These are phyloP conservation scores for Populus trichocarpa DNA, from an alignment of 441 rosid species.

Conservation along the genomic window DNA sequence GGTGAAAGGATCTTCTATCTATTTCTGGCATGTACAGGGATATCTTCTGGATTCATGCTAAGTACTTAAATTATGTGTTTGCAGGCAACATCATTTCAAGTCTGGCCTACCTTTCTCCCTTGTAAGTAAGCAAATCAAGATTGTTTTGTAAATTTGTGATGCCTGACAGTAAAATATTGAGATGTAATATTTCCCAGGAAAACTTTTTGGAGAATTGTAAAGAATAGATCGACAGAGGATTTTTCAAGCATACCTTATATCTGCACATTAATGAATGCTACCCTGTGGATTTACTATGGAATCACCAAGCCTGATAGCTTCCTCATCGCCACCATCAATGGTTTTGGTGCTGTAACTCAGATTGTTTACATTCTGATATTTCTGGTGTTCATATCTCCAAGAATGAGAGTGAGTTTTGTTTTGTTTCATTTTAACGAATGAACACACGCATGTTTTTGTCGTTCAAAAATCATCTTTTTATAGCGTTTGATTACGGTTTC, in stretches of 20 bases:
- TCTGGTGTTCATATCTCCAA: constrained; percentile 24
- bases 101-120: constrained; percentile 45
- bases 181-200: constrained; percentile 21
- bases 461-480: not conserved
- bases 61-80: not conserved
- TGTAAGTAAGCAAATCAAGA: constrained; percentile 33
- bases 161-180: not conserved
- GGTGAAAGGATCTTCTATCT: too few relatives aligned
- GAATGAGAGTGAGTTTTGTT: not conserved
- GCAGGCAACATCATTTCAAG: constrained; percentile 55
- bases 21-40: not conserved
- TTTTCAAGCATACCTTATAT: constrained; percentile 55
- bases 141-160: not conserved
- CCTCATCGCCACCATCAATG: constrained; percentile 49
- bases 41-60: not conserved
- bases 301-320: constrained; percentile 46
- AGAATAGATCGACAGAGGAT: constrained; percentile 54
- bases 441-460: too few relatives aligned
- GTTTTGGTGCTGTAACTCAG: constrained; percentile 45
- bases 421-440: too few relatives aligned
- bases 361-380: constrained; percentile 44
- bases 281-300: constrained; percentile 65
- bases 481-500: too few relatives aligned
- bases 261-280: constrained; percentile 50
- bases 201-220: constrained; percentile 41